Evolutionary conservation across 2,329 filamentous ascomycete genomes (phyloP), one percentile per base, ranked within the genome.

Genomic region (Neospermospora avenae): DNA sequence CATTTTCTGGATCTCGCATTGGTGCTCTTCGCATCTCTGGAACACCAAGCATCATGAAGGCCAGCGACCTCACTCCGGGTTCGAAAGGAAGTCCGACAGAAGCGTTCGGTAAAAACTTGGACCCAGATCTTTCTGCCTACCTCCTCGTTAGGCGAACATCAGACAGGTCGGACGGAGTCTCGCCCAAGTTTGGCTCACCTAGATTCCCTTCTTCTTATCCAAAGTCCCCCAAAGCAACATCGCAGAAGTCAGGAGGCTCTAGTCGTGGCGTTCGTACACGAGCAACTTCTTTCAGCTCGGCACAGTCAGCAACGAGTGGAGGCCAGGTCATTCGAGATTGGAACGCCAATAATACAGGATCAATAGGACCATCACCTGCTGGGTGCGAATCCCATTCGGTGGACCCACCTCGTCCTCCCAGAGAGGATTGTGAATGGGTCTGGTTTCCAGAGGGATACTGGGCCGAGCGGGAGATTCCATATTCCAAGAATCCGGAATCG

Each of bases 391-490:
- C 42, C 7, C 55, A 59, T 48, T 52, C 60, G 6, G 59, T 58
- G 54, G 82, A 85, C 58, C 83, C 83, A 2, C 83, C 83, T 24
- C 78, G 83, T 2, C 77, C 80, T n/a, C 73, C 83, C 56, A 79
- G 73, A 52, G 76, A 80, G 46, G 82, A 83, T 42, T 77, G 73
- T 67, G 83, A 86, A 73, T 86, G 82, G 83, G 83, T 85, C 24
- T 85, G 83, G 83, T 85, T 83, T 68, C 83, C 83, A 1, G 80
- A 79, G 55, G 83, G 83, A 5, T 86, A 84, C 69, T 85, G 82
- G 83, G 83, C 83, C n/a, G 83, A 85, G 71, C 76, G 83, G n/a
- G 74, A 78, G 63, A 64, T 73, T n/a, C 51, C 54, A 13, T 24
- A 52, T 44, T 20, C 46, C 10, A 55, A 35, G 35, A 65, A 58